phyloP scores from a whole-genome alignment of 208 protist genomes.

The Phytomonas francai region DNA sequence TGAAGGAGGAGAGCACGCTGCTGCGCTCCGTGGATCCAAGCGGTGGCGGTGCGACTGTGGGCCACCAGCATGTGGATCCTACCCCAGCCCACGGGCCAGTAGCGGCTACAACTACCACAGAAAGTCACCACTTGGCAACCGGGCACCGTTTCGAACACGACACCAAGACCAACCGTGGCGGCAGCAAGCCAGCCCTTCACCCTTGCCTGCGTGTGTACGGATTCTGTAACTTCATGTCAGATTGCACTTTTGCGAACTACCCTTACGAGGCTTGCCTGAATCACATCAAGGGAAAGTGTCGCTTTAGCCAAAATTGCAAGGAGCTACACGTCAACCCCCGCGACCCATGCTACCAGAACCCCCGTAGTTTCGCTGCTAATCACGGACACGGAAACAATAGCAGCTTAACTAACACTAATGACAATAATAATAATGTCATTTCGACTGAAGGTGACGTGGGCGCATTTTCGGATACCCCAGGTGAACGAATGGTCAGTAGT shows the following conservation, averaged over 20 bases:
- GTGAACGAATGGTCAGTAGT: neutral
- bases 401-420: conserved; percentile 2
- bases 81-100: conserved; percentile 10
- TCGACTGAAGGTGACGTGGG: neutral
- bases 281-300: conserved; percentile 88
- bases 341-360: conserved; percentile 45
- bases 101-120: conserved; percentile 5
- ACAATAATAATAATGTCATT: conserved; percentile 6
- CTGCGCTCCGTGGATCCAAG: conserved; percentile 2
- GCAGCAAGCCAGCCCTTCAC: conserved; percentile 34
- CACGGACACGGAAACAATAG: conserved; percentile 10
- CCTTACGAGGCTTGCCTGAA: conserved; percentile 85
- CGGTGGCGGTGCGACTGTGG: conserved; percentile 4
- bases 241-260: conserved; percentile 85
- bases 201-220: conserved; percentile 86
- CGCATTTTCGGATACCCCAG: neutral
- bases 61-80: neutral
- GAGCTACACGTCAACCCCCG: conserved; percentile 75
- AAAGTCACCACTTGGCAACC: conserved; percentile 4
- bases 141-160: conserved; percentile 15
- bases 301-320: conserved; percentile 77
- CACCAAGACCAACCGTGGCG: conserved; percentile 9
- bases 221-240: conserved; percentile 82
- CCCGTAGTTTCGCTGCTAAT: conserved; percentile 34
- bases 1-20: conserved; percentile 4